Base-by-base conservation (phyloP, 805 yeast species). In the Tetrapisispora phaffii region DNA sequence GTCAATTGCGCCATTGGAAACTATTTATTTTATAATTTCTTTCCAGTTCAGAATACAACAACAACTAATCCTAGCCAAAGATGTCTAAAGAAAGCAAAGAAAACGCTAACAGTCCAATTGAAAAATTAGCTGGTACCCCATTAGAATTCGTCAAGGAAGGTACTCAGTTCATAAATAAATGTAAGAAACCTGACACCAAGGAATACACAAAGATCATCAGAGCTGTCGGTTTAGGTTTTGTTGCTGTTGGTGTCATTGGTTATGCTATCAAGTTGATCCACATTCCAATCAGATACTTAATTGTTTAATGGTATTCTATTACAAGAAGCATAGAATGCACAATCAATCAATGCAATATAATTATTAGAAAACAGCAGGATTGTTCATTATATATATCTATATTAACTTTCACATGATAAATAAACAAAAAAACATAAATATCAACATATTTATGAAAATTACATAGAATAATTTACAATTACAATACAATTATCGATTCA, bases 171-270 rank as follows among this genome's bases (percentile, higher is more conserved):
- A 74, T 93, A 58, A 77, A 79, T 64, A 86, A 86, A 68, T 90
- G 97, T 73, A 82, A 93, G 61, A 90, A 93, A 71, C 98, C 98
- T 56, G 81, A 80, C 65, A 71, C 75, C 63, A 85, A 83, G 65
- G 98, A 90, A 70, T 90, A 85, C 74, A 58, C 80, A 48, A 82
- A 83, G 68, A 84, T 90, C 62, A 77, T 93, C 52, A 84, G 93
- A 69, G 97, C 97, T 44, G 97, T 90, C 44, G 97, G 97, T 59
- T 75, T 89, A 52, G 98, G 98, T 55, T 90, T 90, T 70, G 73
- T 90, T 57, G 90, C 90, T 79, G 93, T 90, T 89, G 98, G 98
- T 62, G 83, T 86, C 59, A 94, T 93, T 60, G 98, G 98, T 47
- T 90, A 88, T 71, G 85, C 82, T 60, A 93, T 93, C 70, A 90